A percentile compares a stretch with the other conserved stretches of the same genome.
phyloP scores from a whole-genome alignment of 2,329 filamentous ascomycete species.

The Lecanicillium sp. region DNA sequence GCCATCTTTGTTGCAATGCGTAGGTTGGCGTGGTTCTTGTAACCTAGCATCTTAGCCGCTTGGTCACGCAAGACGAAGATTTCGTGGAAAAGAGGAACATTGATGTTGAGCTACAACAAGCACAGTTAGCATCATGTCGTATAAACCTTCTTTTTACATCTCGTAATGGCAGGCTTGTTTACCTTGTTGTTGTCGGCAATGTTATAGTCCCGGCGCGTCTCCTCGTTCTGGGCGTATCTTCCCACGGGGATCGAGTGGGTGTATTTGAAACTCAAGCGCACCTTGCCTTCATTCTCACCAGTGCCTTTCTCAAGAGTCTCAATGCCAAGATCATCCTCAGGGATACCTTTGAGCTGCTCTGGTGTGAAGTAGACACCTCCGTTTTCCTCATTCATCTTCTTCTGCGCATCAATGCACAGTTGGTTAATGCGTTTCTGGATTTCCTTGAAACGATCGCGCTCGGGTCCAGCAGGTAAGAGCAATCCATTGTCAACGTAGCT shows the following conservation, averaged over 20 bases:
- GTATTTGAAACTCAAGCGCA: constrained; percentile 75
- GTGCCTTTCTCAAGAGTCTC: constrained; percentile 62
- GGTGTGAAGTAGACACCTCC: constrained; percentile 72
- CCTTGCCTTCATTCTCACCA: constrained; percentile 62
- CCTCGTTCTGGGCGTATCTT: constrained; percentile 66
- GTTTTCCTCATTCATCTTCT: constrained; percentile 76
- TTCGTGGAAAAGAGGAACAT: constrained; percentile 66
- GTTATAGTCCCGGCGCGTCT: constrained; percentile 60
- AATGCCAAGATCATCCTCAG: constrained; percentile 58
- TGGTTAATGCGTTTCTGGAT: constrained; percentile 74
- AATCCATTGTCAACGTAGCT: constrained; percentile 70
- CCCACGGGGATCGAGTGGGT: constrained; percentile 70
- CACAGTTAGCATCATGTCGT: neutral
- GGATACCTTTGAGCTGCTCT: constrained; percentile 67
- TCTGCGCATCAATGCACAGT: constrained; percentile 67
- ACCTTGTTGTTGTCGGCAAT: constrained; percentile 74
- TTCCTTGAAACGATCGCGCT: constrained; percentile 75
- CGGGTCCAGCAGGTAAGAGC: constrained; percentile 57
- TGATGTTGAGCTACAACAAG: constrained; percentile 49
- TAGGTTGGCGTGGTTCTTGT: constrained; percentile 68
- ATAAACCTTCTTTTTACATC: neutral
- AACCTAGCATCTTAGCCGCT: constrained; percentile 67
- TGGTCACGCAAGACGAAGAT: constrained; percentile 69
- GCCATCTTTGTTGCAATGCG: constrained; percentile 81
- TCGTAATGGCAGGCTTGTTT: constrained; percentile 5